phyloP scores from a whole-genome alignment of 1,284 basidiomycete genomes.

The Hemileia vastatrix region DNA sequence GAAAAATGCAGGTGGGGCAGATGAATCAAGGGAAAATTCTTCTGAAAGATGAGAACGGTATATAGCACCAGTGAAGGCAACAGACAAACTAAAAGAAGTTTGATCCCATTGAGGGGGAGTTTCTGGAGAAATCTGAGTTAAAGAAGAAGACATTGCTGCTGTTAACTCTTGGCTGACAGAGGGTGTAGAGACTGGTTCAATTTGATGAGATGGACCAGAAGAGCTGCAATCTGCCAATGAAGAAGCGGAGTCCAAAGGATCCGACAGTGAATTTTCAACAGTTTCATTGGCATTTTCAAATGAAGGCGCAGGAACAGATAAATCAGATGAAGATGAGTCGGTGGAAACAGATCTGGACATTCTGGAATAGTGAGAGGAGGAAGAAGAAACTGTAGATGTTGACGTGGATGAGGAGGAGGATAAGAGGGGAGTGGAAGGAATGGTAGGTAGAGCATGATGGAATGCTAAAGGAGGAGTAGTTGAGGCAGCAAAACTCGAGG shows the following conservation, averaged over 20 bases:
- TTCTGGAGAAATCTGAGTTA: too few relatives aligned
- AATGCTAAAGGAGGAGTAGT: background rate
- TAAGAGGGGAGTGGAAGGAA: background rate
- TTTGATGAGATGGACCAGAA: background rate
- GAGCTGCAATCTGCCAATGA: background rate
- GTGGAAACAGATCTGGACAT: too few relatives aligned
- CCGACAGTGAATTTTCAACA: background rate
- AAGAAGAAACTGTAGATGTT: background rate
- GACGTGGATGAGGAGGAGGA: background rate
- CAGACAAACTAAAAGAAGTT: constrained; percentile 18
- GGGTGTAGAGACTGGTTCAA: too few relatives aligned
- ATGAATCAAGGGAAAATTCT: constrained; percentile 8
- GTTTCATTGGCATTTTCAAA: background rate
- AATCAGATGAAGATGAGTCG: background rate
- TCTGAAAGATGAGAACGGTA: constrained; percentile 13
- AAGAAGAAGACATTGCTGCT: too few relatives aligned
- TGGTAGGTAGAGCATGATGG: too few relatives aligned
- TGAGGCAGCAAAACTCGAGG: constrained; percentile 14
- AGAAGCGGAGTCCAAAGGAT: background rate
- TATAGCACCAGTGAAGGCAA: constrained; percentile 19
- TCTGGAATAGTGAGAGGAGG: too few relatives aligned
- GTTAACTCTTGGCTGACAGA: too few relatives aligned
- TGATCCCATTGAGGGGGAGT: constrained; percentile 15
- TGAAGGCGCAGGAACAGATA: background rate
- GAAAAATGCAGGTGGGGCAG: constrained; percentile 39